phyloP scores from a whole-genome alignment of 1,284 basidiomycete species.

The Tilletiopsis washingtonensis region DNA sequence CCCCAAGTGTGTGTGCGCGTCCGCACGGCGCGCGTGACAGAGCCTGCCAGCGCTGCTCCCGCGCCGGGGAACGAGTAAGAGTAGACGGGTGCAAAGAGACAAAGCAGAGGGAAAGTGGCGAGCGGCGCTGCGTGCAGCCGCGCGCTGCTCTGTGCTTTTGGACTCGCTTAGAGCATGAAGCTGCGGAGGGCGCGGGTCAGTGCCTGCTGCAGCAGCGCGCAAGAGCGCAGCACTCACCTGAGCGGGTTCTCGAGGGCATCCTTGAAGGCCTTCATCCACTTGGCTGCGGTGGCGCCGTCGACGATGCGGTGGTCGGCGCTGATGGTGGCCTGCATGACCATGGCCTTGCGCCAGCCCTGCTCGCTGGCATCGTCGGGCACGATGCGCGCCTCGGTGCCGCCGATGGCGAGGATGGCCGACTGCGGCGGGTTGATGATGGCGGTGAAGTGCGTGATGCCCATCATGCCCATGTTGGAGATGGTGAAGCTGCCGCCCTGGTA shows the following conservation, averaged over 20 bases:
- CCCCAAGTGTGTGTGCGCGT: no score
- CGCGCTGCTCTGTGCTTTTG: no score
- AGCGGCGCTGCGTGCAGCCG: no score
- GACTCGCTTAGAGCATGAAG: no score
- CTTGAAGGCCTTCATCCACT: conserved; percentile 75
- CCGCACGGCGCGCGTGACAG: no score
- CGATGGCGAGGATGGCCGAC: conserved; percentile 93
- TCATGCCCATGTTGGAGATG: conserved; percentile 99
- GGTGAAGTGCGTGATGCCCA: conserved; percentile 80
- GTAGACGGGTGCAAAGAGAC: no score
- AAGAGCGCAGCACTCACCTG: conserved; percentile 49
- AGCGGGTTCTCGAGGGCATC: conserved; percentile 94
- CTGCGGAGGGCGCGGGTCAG: no score
- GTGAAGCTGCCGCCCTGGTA: conserved; percentile 98
- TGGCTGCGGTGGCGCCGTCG: conserved; percentile 54
- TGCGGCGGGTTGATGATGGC: conserved; percentile 99
- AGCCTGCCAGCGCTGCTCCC: no score
- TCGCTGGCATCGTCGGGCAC: conserved; percentile 72
- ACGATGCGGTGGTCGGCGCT: conserved; percentile 78
- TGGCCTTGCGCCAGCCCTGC: conserved; percentile 60
- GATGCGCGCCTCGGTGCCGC: conserved; percentile 76
- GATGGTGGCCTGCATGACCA: conserved; percentile 92
- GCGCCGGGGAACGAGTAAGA: no score
- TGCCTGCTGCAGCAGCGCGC: no score
- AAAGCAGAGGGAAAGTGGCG: no score